Evolutionary conservation across 106 monocot genomes (phyloP), one percentile per base, ranked within the genome.

Genomic region (Apostasia shenzhenica): DNA sequence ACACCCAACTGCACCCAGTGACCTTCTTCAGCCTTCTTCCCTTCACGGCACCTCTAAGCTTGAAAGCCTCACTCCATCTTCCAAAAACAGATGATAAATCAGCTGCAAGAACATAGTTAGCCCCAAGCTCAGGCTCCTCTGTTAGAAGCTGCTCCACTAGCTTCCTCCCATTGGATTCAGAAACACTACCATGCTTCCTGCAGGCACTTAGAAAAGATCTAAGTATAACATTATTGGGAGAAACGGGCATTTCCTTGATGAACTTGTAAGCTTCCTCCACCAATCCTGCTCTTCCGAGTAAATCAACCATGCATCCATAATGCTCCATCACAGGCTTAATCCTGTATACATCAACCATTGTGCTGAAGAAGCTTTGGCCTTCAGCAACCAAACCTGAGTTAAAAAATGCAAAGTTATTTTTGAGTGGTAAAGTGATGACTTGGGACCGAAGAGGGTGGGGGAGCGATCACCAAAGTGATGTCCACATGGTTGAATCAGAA

Each of bases 261-360:
- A 80, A 57, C 57, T 74, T 51, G 55, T 49, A 70, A 44, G 80
- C 80, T 44, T 61, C 70, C 65, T 75, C 58, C 2, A 80, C 57
- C 48, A 65, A 65, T 5, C 80, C 80, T 45, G 75, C 75, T 70
- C 74, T 68, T 10, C 63, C 80, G 3, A 70, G 70, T 53, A 80
- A 46, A 70, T 80, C 80, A 43, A 80, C 80, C 74, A 74, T 75
- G 65, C 80, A 80, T 5, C 80, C 74, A 45, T 70, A 80, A 38
- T 80, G 80, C 70, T 80, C 80, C 5, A 80, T 66, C 6, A 14
- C 66, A 37, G 80, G 80, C 6, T 45, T 14, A 58, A 80, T 75
- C 3, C 66, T 54, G 41, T 63, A 80, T 1, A 69, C 64, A 40
- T 69, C 37, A 46, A 80, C 57, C 80, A 80, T 80, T 45, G 56